Conservation (phyloP, 2,329 filamentous ascomycete species). For the Metarhizium robertsii region DNA sequence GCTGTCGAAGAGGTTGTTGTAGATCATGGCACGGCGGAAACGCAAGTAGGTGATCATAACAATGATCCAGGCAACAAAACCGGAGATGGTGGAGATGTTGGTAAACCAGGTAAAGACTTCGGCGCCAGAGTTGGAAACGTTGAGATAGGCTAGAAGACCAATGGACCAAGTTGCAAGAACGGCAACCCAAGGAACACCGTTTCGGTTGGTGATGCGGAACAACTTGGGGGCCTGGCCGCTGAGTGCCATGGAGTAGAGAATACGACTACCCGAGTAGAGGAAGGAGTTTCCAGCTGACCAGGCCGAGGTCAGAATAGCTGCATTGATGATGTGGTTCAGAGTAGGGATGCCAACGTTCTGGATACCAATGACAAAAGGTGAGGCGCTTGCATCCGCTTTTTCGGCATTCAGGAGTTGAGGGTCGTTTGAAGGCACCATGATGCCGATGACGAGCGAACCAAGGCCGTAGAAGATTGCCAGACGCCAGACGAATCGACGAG, state of each 20-base stretch:
- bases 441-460: slow-evolving; percentile 51
- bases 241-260: slow-evolving; percentile 59
- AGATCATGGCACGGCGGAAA: slow-evolving; percentile 46
- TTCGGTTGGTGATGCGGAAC: slow-evolving; percentile 50
- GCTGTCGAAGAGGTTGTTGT: slow-evolving; percentile 38
- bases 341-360: slow-evolving; percentile 52
- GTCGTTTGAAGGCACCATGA: slow-evolving; percentile 58
- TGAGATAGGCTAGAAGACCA: slow-evolving; percentile 61
- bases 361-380: slow-evolving; percentile 60
- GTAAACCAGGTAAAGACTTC: slow-evolving; percentile 63
- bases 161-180: slow-evolving; percentile 47
- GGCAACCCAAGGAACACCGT: slow-evolving; percentile 50
- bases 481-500: slow-evolving; percentile 51
- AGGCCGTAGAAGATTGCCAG: slow-evolving; percentile 55
- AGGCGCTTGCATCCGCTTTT: slow-evolving; percentile 44
- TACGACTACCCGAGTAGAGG: slow-evolving; percentile 58
- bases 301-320: slow-evolving; percentile 56
- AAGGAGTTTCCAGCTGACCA: slow-evolving; percentile 53
- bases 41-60: slow-evolving; percentile 50
- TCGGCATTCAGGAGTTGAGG: slow-evolving; percentile 41
- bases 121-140: slow-evolving; percentile 51
- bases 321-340: slow-evolving; percentile 60
- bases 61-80: slow-evolving; percentile 51
- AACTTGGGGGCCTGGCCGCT: slow-evolving; percentile 55
- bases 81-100: slow-evolving; percentile 57